Evolutionary conservation across 768 basidiomycete species (phyloP).

Genomic region (Leccinum subgranulosum): DNA sequence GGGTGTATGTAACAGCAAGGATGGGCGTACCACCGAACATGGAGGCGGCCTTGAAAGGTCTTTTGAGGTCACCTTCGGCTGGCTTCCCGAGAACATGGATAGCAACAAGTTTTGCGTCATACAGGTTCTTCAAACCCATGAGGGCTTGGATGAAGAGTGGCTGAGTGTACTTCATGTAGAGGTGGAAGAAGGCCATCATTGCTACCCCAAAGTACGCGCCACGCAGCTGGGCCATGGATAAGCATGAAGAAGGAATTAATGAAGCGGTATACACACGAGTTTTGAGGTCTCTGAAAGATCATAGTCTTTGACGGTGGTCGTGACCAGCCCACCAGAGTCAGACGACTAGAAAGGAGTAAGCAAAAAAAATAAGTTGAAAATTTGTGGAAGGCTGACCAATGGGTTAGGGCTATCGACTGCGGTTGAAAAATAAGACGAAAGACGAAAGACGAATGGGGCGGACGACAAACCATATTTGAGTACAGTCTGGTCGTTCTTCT

Average conservation of each 20-base stretch:
- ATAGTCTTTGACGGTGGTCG: constrained; percentile 93
- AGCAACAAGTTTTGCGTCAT: constrained; percentile 80
- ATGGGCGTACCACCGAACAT: constrained; percentile 64
- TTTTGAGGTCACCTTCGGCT: constrained; percentile 82
- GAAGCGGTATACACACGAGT: constrained; percentile 49
- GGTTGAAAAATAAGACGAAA: constrained; percentile 2
- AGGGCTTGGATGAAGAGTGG: constrained; percentile 94
- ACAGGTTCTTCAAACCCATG: constrained; percentile 90
- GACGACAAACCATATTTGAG: constrained; percentile 82
- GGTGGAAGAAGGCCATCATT: constrained; percentile 91
- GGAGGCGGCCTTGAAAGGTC: constrained; percentile 80
- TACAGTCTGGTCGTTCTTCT: constrained; percentile 93
- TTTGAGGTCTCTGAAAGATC: constrained; percentile 88
- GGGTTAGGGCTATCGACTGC: constrained; percentile 73
- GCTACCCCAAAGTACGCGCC: constrained; percentile 70
- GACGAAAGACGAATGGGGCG: background rate
- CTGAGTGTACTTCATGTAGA: constrained; percentile 94
- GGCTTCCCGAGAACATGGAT: constrained; percentile 79
- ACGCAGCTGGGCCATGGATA: constrained; percentile 44
- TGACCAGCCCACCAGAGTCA: constrained; percentile 70
- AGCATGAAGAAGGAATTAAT: background rate
- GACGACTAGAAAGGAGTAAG: constrained; percentile 40
- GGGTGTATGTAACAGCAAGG: background rate
- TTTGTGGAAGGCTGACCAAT: constrained; percentile 51
- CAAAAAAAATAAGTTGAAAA: background rate